A percentile compares a stretch with the other conserved stretches of the same genome.
phyloP scores from a whole-genome alignment of 2,329 filamentous ascomycete species.

The Fusarium sp. region DNA sequence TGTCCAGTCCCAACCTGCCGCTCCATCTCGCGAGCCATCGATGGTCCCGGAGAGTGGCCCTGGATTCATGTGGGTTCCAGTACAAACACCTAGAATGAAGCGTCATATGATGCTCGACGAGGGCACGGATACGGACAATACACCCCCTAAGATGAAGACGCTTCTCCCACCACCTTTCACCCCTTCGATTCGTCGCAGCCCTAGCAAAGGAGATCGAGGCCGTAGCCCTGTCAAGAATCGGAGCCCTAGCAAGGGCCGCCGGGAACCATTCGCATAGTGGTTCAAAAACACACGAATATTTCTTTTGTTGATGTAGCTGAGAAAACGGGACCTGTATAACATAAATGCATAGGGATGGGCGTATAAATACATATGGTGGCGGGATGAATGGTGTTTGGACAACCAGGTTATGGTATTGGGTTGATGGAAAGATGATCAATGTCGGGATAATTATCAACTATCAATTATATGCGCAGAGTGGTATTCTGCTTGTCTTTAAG shows the following conservation, averaged over 20 bases:
- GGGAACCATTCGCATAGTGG: constrained; percentile 19
- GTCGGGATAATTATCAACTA: constrained; percentile 18
- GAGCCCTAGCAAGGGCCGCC: constrained; percentile 52
- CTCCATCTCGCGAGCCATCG: constrained; percentile 33
- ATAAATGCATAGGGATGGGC: constrained; percentile 32
- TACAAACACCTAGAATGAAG: constrained; percentile 60
- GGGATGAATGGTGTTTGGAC: constrained; percentile 27
- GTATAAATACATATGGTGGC: constrained; percentile 25
- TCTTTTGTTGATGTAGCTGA: constrained; percentile 18
- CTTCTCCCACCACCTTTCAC: constrained; percentile 59
- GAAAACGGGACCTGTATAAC: constrained; percentile 36
- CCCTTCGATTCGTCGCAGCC: constrained; percentile 59
- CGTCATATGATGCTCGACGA: constrained; percentile 58
- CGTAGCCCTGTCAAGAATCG: constrained; percentile 61
- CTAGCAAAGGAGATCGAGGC: constrained; percentile 61
- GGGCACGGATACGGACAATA: constrained; percentile 63
- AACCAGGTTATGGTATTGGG: constrained; percentile 21
- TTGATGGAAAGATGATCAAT: constrained; percentile 10
- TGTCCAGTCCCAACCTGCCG: constrained; percentile 42
- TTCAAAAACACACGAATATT: constrained; percentile 1
- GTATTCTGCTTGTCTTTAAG: constrained; percentile 5
- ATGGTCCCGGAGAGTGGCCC: constrained; percentile 51
- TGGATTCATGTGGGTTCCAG: constrained; percentile 62
- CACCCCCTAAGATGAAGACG: constrained; percentile 56
- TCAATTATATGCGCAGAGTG: constrained; percentile 12